These are phyloP conservation scores for Acanthamoeba healyi DNA, from an alignment of 208 protist genomes.

Conservation along the genomic window DNA sequence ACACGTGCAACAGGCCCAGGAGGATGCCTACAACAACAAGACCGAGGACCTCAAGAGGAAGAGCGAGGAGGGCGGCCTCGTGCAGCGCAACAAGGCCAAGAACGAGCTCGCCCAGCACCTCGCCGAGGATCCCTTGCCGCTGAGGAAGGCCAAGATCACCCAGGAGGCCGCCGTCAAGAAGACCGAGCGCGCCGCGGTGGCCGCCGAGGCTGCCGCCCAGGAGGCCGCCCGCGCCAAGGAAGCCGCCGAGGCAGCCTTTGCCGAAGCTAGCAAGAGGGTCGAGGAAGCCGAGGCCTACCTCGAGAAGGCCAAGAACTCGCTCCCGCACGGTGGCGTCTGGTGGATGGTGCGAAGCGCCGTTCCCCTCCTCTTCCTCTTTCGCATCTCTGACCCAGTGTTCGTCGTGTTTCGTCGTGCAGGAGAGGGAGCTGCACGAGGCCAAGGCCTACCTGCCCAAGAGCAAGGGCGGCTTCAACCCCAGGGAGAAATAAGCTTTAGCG, in stretches of 20 bases:
- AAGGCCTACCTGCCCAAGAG: slow-evolving; percentile 80
- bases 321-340: slow-evolving; percentile 76
- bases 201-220: slow-evolving; percentile 68
- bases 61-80: slow-evolving; percentile 79
- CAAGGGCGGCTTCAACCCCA: slow-evolving; percentile 77
- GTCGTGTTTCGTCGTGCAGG: neutral
- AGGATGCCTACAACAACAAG: slow-evolving; percentile 76
- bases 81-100: slow-evolving; percentile 79
- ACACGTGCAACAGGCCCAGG: slow-evolving; percentile 42
- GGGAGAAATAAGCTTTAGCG: slow-evolving; percentile 27
- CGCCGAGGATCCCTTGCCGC: slow-evolving; percentile 77
- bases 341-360: slow-evolving; percentile 39
- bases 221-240: slow-evolving; percentile 27
- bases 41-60: slow-evolving; percentile 74
- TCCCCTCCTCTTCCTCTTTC: neutral
- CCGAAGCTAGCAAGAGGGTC: slow-evolving; percentile 34
- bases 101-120: slow-evolving; percentile 79
- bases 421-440: slow-evolving; percentile 77
- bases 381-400: neutral
- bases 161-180: slow-evolving; percentile 79
- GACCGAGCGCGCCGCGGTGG: slow-evolving; percentile 72
- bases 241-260: slow-evolving; percentile 53
- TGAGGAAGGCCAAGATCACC: slow-evolving; percentile 81
- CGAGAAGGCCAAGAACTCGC: slow-evolving; percentile 62
- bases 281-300: slow-evolving; percentile 54